These are phyloP conservation scores for Borovskyia barvae DNA, from an alignment of 208 protist genomes.

Conservation along the genomic window DNA sequence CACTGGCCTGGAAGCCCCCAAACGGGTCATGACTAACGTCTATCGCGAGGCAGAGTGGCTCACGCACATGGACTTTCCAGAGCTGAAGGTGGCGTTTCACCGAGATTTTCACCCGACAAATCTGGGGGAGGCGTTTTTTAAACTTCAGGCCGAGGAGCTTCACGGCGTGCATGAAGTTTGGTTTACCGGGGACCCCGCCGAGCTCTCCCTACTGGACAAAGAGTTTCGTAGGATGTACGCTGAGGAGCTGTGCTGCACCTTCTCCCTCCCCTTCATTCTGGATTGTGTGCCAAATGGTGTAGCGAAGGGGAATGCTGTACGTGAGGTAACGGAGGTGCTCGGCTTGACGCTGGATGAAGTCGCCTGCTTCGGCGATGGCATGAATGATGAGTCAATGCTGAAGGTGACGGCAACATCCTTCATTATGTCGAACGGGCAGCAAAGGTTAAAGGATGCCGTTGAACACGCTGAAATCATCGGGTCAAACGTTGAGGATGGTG, in stretches of 20 bases:
- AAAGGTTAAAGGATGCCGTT: slow-evolving; percentile 28
- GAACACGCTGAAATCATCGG: slow-evolving; percentile 44
- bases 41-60: slow-evolving; percentile 50
- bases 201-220: slow-evolving; percentile 9
- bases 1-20: slow-evolving; percentile 3
- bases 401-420: slow-evolving; percentile 37
- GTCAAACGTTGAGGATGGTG: slow-evolving; percentile 55
- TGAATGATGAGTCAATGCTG: slow-evolving; percentile 75
- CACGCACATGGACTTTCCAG: slow-evolving; percentile 32
- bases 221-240: slow-evolving; percentile 21
- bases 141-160: slow-evolving; percentile 17
- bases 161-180: slow-evolving; percentile 26
- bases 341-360: slow-evolving; percentile 29
- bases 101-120: slow-evolving; percentile 18
- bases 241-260: slow-evolving; percentile 18
- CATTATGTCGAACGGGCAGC: slow-evolving; percentile 57
- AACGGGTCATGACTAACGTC: slow-evolving; percentile 49
- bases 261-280: slow-evolving; percentile 27
- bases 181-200: slow-evolving; percentile 17
- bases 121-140: slow-evolving; percentile 13
- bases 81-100: slow-evolving; percentile 28
- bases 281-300: slow-evolving; percentile 34
- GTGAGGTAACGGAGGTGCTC: slow-evolving; percentile 43
- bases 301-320: slow-evolving; percentile 56
- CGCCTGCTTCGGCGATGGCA: slow-evolving; percentile 68